Percentiles rank a stretch among this genome's conserved stretches.
These are phyloP conservation scores for Exobasidium cylindrosporum DNA, from an alignment of 1,284 basidiomycete genomes.

Conservation along the genomic window DNA sequence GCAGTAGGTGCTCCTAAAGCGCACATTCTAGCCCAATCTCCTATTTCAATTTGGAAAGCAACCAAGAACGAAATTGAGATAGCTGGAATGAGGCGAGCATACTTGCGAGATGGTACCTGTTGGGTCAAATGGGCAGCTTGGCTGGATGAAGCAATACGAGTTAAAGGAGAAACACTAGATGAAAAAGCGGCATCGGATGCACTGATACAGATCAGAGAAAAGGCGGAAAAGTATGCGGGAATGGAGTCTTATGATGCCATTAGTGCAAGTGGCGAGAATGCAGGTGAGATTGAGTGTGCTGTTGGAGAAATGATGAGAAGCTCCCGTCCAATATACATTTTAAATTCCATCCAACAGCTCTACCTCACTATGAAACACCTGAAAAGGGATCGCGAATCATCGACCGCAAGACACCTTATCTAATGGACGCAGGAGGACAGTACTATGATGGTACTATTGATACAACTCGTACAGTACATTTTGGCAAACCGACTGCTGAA, in stretches of 20 bases:
- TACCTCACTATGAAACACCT: constrained; percentile 53
- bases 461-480: constrained; percentile 49
- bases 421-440: constrained; percentile 49
- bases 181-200: constrained; percentile 43
- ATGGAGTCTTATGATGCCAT: constrained; percentile 50
- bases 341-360: constrained; percentile 18
- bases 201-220: constrained; percentile 27
- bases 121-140: constrained; percentile 53
- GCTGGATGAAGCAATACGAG: constrained; percentile 45
- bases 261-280: constrained; percentile 43
- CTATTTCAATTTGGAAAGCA: constrained; percentile 44
- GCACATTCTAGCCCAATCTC: constrained; percentile 14
- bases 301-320: not conserved
- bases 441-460: constrained; percentile 52
- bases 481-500: constrained; percentile 42
- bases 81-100: constrained; percentile 38
- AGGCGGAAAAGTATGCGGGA: constrained; percentile 38
- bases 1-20: constrained; percentile 28
- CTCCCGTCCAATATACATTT: not conserved
- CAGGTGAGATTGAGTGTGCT: constrained; percentile 11
- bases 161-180: constrained; percentile 24
- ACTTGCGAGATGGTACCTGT: constrained; percentile 48
- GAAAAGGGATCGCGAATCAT: constrained; percentile 34
- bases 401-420: constrained; percentile 41
- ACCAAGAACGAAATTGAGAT: constrained; percentile 48